Percentiles rank a stretch among this genome's conserved stretches.
These are phyloP conservation scores for Asclepias syriaca DNA, from an alignment of 257 asterid species.

Conservation along the genomic window DNA sequence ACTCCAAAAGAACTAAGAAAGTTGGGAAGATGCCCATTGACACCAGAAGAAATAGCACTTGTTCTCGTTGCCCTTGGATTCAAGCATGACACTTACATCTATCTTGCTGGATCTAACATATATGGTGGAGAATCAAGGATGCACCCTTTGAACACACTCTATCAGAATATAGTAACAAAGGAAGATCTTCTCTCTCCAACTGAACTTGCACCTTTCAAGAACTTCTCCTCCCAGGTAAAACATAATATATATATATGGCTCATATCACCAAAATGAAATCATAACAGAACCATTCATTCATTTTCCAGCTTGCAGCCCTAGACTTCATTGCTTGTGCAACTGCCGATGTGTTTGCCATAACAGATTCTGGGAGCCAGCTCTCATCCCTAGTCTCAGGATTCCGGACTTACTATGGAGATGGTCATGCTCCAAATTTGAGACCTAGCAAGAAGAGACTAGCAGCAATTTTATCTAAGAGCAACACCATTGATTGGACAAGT, in stretches of 20 bases:
- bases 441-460: slow-evolving; percentile 91
- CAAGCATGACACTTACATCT: slow-evolving; percentile 49
- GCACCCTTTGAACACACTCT: slow-evolving; percentile 58
- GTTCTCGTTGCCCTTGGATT: slow-evolving; percentile 85
- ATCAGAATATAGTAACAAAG: slow-evolving; percentile 70
- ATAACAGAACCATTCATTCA: not conserved
- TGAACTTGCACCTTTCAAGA: slow-evolving; percentile 73
- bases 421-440: slow-evolving; percentile 68
- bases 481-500: slow-evolving; percentile 52
- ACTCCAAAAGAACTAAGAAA: slow-evolving; percentile 52
- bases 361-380: slow-evolving; percentile 93
- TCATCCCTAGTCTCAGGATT: slow-evolving; percentile 86
- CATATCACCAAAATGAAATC: not conserved
- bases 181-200: slow-evolving; percentile 71
- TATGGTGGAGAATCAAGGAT: slow-evolving; percentile 75
- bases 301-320: slow-evolving; percentile 79
- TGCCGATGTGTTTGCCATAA: slow-evolving; percentile 84
- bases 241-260: not conserved
- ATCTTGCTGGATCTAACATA: slow-evolving; percentile 82
- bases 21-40: slow-evolving; percentile 76
- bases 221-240: slow-evolving; percentile 82
- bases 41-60: slow-evolving; percentile 95
- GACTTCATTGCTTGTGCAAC: slow-evolving; percentile 84
- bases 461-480: slow-evolving; percentile 52
- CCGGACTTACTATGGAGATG: slow-evolving; percentile 75